These are phyloP conservation scores for Corinectria fuckeliana DNA, from an alignment of 2,329 filamentous ascomycete species.

Conservation along the genomic window DNA sequence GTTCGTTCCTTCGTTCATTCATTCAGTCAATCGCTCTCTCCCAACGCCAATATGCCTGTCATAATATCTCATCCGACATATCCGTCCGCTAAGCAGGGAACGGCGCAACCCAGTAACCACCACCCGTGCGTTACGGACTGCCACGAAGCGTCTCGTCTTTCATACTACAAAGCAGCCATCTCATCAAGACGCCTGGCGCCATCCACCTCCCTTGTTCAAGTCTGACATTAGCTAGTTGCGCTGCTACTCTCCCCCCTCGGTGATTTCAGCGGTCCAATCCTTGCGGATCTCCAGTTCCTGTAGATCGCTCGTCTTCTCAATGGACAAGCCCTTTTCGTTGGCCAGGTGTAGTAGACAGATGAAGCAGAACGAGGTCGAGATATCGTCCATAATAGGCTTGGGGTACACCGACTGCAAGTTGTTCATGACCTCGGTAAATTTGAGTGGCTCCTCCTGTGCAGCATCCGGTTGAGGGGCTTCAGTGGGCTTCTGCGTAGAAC, in stretches of 20 bases:
- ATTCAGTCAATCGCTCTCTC: slow-evolving; percentile 16
- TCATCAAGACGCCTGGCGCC: not conserved
- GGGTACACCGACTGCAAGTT: slow-evolving; percentile 85
- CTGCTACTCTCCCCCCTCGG: slow-evolving; percentile 47
- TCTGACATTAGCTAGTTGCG: not conserved
- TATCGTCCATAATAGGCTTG: slow-evolving; percentile 85
- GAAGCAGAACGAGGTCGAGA: slow-evolving; percentile 92
- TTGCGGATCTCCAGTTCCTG: slow-evolving; percentile 67
- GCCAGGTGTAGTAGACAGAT: slow-evolving; percentile 91
- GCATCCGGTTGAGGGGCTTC: slow-evolving; percentile 36
- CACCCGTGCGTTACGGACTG: not conserved
- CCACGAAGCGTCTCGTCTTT: not conserved
- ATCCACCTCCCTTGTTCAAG: not conserved
- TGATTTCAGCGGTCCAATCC: slow-evolving; percentile 66
- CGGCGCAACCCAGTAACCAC: not conserved
- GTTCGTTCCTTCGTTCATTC: slow-evolving; percentile 26
- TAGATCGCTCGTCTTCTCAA: slow-evolving; percentile 68
- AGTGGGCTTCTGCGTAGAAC: slow-evolving; percentile 27
- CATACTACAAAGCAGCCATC: slow-evolving; percentile 16
- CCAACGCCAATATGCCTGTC: slow-evolving; percentile 33
- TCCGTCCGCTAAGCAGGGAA: slow-evolving; percentile 15
- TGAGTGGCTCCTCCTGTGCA: slow-evolving; percentile 62
- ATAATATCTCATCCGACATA: slow-evolving; percentile 19
- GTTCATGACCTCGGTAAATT: slow-evolving; percentile 93
- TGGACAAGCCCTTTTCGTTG: slow-evolving; percentile 87